phyloP scores from a whole-genome alignment of 1,284 basidiomycete species.

The Boletus coffeatus region DNA sequence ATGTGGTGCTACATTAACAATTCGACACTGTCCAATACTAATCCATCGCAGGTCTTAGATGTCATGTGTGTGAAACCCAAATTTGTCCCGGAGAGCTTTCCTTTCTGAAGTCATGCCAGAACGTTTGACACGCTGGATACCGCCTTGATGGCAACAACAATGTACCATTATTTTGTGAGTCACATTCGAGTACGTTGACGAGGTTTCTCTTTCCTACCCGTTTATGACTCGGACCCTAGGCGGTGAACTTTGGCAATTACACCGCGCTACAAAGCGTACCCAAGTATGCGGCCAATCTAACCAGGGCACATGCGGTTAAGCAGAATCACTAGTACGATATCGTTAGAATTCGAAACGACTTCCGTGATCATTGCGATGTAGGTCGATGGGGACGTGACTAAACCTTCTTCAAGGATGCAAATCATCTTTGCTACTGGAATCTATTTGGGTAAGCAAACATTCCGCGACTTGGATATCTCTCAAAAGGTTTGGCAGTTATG shows the following conservation, averaged over 20 bases:
- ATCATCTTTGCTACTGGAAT: slow-evolving; percentile 8
- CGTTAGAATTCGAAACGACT: slow-evolving; percentile 6
- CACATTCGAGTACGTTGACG: background rate
- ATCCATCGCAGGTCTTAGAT: slow-evolving; percentile 1
- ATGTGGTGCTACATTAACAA: background rate
- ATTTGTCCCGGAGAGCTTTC: background rate
- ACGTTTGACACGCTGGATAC: slow-evolving; percentile 1
- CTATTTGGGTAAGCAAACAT: slow-evolving; percentile 6
- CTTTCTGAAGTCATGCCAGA: background rate
- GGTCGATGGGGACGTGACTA: background rate
- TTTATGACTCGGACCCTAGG: background rate
- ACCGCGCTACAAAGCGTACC: background rate
- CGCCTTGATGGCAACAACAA: background rate
- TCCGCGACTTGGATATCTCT: background rate
- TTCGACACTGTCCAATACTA: background rate
- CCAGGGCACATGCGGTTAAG: background rate
- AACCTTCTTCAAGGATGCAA: slow-evolving; percentile 3
- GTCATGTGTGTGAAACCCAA: background rate
- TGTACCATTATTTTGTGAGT: slow-evolving; percentile 7
- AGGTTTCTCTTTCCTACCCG: background rate
- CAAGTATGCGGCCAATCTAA: background rate
- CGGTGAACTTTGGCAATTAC: slow-evolving; percentile 5
- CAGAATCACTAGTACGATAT: background rate
- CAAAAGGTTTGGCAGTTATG: slow-evolving; percentile 5
- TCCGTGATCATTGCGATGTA: slow-evolving; percentile 3